Conservation (phyloP, 495 filamentous ascomycete genomes). For the Glarea lozoyensis region DNA sequence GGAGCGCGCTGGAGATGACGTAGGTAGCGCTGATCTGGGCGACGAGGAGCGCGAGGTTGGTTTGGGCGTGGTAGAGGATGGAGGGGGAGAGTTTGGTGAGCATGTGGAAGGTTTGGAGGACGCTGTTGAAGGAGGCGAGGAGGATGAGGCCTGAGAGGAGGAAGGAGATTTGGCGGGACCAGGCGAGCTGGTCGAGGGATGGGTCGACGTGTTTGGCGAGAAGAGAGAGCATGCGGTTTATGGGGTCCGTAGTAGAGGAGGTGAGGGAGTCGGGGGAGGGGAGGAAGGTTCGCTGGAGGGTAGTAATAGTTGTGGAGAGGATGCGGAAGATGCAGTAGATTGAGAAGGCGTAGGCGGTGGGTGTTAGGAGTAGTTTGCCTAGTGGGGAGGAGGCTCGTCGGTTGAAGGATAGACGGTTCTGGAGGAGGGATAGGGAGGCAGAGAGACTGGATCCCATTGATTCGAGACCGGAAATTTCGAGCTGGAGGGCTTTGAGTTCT, state of each 20-base stretch:
- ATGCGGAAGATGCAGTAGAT: slow-evolving; percentile 72
- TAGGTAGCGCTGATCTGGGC: slow-evolving; percentile 73
- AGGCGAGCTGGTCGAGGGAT: slow-evolving; percentile 59
- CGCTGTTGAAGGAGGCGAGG: slow-evolving; percentile 63
- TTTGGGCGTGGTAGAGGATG: slow-evolving; percentile 51
- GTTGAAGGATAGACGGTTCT: slow-evolving; percentile 47
- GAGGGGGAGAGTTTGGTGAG: slow-evolving; percentile 61
- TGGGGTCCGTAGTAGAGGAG: slow-evolving; percentile 64
- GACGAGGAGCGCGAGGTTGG: slow-evolving; percentile 62
- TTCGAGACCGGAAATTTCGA: slow-evolving; percentile 72
- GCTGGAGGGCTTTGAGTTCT: slow-evolving; percentile 54
- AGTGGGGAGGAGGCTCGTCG: slow-evolving; percentile 50
- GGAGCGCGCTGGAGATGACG: slow-evolving; percentile 63
- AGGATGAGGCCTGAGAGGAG: slow-evolving; percentile 70
- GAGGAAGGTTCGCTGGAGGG: slow-evolving; percentile 43
- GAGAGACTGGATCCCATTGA: slow-evolving; percentile 62
- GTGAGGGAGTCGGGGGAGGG: slow-evolving; percentile 33
- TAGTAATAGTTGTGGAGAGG: slow-evolving; percentile 53
- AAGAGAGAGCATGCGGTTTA: slow-evolving; percentile 67
- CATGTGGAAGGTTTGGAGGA: slow-evolving; percentile 65
- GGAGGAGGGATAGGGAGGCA: slow-evolving; percentile 47
- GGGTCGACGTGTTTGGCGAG: slow-evolving; percentile 65
- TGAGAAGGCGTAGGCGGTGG: slow-evolving; percentile 53
- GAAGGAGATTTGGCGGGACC: slow-evolving; percentile 72
- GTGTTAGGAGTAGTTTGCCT: slow-evolving; percentile 48